These are phyloP conservation scores for Penicillium waksmanii DNA, from an alignment of 495 filamentous ascomycete species.

Conservation along the genomic window DNA sequence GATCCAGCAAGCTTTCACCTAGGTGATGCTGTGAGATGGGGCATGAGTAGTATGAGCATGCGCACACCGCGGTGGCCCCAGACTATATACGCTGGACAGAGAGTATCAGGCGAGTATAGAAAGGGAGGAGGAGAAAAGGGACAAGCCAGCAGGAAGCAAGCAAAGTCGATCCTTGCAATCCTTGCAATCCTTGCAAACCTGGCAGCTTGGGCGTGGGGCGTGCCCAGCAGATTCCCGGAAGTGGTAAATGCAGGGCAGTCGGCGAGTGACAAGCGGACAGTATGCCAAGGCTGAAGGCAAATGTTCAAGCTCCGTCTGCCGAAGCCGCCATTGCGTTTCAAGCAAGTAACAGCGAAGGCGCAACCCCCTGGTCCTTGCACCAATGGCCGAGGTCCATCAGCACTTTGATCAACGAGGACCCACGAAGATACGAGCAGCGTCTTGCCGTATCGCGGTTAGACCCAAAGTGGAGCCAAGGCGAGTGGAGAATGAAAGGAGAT, in stretches of 20 bases:
- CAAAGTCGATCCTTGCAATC: background rate
- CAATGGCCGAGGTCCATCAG: conserved; percentile 4
- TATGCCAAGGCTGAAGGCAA: conserved; percentile 1
- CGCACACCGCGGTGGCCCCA: background rate
- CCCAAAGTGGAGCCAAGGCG: conserved; percentile 1
- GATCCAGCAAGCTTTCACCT: conserved; percentile 3
- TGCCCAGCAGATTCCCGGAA: conserved; percentile 15
- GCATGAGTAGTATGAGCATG: background rate
- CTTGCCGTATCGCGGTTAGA: conserved; percentile 15
- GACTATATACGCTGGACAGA: background rate
- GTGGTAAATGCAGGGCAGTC: conserved; percentile 24
- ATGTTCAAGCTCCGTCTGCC: background rate
- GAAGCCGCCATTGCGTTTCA: background rate
- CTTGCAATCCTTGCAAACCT: background rate
- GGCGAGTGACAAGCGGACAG: conserved; percentile 15
- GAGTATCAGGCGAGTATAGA: background rate
- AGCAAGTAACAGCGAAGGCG: conserved; percentile 3
- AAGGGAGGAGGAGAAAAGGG: background rate
- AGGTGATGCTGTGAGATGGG: background rate
- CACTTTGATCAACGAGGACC: conserved; percentile 2
- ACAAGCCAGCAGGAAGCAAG: background rate
- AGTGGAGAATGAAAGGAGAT: background rate
- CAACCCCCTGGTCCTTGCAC: conserved; percentile 1
- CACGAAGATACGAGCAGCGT: conserved; percentile 3
- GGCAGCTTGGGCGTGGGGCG: background rate